Percentiles rank a stretch among this genome's conserved stretches.
These are phyloP conservation scores for Sporothrix variecibatus DNA, from an alignment of 2,329 filamentous ascomycete species.

Conservation along the genomic window DNA sequence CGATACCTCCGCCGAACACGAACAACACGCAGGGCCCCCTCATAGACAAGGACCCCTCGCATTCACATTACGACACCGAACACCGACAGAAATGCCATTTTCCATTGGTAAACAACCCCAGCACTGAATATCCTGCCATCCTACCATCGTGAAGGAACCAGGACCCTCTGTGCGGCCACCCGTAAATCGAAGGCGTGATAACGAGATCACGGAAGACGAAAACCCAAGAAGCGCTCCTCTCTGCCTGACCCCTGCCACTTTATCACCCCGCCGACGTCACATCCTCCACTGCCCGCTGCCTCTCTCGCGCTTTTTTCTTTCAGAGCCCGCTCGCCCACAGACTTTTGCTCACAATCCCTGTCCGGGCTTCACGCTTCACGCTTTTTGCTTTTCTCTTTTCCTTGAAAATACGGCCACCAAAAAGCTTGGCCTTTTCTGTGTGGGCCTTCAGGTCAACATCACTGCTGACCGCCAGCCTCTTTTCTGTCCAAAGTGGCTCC, in stretches of 20 bases:
- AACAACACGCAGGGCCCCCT: neutral
- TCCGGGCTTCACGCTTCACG: neutral
- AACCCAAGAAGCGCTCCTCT: neutral
- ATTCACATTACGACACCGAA: neutral
- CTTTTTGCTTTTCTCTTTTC: neutral
- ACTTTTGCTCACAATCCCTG: neutral
- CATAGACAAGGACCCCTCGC: neutral
- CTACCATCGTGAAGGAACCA: neutral
- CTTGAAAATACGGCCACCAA: neutral
- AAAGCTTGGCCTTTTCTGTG: neutral
- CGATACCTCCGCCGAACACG: neutral
- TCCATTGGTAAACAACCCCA: neutral
- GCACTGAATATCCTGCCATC: neutral
- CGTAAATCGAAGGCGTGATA: neutral
- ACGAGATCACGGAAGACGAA: neutral
- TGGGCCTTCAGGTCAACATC: neutral
- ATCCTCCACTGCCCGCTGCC: constrained; percentile 1
- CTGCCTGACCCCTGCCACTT: neutral
- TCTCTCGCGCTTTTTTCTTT: neutral
- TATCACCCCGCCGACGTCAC: constrained; percentile 17
- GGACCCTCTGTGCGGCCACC: neutral
- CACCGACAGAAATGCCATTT: neutral
- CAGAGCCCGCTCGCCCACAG: neutral
- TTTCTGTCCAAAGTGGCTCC: neutral
- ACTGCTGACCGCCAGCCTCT: neutral